Base-by-base conservation (phyloP, 75 land plant genomes). In the Pinus taeda region DNA sequence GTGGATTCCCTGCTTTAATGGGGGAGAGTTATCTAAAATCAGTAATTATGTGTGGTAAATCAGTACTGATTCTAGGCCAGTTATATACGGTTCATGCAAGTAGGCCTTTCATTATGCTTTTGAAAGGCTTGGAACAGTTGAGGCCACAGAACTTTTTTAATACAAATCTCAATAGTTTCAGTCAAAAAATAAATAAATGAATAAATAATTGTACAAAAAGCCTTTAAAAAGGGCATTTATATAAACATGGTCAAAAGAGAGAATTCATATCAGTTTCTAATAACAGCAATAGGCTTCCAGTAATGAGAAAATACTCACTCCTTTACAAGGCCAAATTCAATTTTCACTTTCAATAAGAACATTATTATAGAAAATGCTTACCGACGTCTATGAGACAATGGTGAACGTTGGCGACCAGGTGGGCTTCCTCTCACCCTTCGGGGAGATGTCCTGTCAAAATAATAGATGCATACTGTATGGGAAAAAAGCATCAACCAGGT, bases 341-440 rank as follows among this genome's bases (percentile, higher is more conserved):
- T 17, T 33, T 22, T 17, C 20, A 11, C 20, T 39, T 4, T 65
- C 39, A 33, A 15, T 30, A 15, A 15, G 2, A 6, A 65, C 15
- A 65, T 45, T 62, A 15, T 65, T 37, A n/a, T 15, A 62, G 15
- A 59, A 71, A 24, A 70, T 22, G 26, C 80, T 79, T 84, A 88
- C 91, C 91, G 83, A 26, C 98, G 89, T 74, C 97, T 89, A n/a
- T 86, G 91, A 63, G 94, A 85, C 33, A 83, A 55, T 61, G 98
- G 98, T 36, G 97, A 93, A 29, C 98, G 92, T 60, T 79, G 85
- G 1, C 98, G 93, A 30, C 82, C 87, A 22, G 83, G 71, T 13
- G 98, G 95, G 79, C 98, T 95, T 37, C 92, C 87, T 18, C 89
- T 90, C 37, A 78, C 75, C 73, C 94, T 85, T 71, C 92, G 77